phyloP scores from a whole-genome alignment of 352 stramenopile genomes.

The Phytophthora macrochlamydospora region DNA sequence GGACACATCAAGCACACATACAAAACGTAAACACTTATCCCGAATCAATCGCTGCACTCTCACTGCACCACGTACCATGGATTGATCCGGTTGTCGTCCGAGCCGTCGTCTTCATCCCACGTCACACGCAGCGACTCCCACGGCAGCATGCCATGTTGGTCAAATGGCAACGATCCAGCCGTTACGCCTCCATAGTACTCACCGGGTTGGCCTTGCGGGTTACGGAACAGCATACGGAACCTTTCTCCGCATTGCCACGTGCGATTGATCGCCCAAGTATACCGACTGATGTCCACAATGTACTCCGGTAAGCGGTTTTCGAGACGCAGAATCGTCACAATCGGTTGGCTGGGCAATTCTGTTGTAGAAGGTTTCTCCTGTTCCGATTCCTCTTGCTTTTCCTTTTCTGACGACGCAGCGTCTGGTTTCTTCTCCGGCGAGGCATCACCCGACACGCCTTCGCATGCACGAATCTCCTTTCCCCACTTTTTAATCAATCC shows the following conservation, averaged over 20 bases:
- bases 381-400: constrained; percentile 4
- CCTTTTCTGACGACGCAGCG: constrained; percentile 11
- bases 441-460: constrained; percentile 30
- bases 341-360: constrained; percentile 30
- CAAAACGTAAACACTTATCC: no score
- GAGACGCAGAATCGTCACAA: constrained; percentile 75
- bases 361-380: constrained; percentile 4
- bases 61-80: constrained; percentile 62
- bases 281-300: constrained; percentile 73
- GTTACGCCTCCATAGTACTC: constrained; percentile 77
- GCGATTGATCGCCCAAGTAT: constrained; percentile 59
- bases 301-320: constrained; percentile 83
- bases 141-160: constrained; percentile 63
- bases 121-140: constrained; percentile 83
- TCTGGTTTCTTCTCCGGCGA: constrained; percentile 20
- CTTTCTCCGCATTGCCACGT: constrained; percentile 69
- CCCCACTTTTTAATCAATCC: constrained; percentile 67
- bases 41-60: constrained; percentile 1
- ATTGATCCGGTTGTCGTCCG: constrained; percentile 83
- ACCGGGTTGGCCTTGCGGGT: constrained; percentile 64
- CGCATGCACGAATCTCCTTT: constrained; percentile 68
- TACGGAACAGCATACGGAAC: constrained; percentile 82
- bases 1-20: neutral
- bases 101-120: constrained; percentile 87
- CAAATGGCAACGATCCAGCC: constrained; percentile 69